Base-by-base conservation (phyloP, 1,139 yeast genomes). In the Pichia sp. region DNA sequence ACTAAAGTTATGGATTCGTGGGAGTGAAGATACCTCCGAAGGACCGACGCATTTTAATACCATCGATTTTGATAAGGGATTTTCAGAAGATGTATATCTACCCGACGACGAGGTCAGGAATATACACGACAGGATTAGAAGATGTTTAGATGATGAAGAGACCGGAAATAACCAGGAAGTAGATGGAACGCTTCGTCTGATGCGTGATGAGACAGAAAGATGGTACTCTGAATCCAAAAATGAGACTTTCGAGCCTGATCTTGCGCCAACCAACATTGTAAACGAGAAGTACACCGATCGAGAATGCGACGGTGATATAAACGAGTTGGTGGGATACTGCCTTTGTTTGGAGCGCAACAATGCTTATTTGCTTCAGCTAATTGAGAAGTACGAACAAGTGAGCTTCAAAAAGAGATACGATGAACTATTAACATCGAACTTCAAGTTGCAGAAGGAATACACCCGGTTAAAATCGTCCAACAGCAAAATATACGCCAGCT, bases 401-500 rank as follows among this genome's bases (percentile, higher is more conserved):
- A 60, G 67, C 8, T 62, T 61, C 10, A 65, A 63, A 31, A 59
- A 59, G 6, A 62, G 64, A 44, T 60, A 65, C 49, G 38, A 50
- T 38, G 60, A 62, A 34, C 56, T 67, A 36, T 55, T 60, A 10
- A 4, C 16, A 5, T 57, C 57, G 11, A 62, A 59, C 34, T 55
- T 57, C 23, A 47, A 53, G 6, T 47, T 65, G 23, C 51, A 54
- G 23, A 44, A 50, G 11, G 63, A 63, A 10, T 57, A 57, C 30
- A 51, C 50, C 5, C 38, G 58, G 3, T 49, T 67, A 11, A 61
- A 59, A 38, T 57, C 58, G n/a, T 62, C 58, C 5, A 59, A 55
- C 36, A 49, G 38, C 11, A 57, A 59, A 47, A 55, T 54, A 7
- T 54, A 54, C 19, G 45, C 54, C 5, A 58, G 60, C 34, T 59